Conservation (phyloP, 1,284 basidiomycete species). For the Cryptococcus sp. region DNA sequence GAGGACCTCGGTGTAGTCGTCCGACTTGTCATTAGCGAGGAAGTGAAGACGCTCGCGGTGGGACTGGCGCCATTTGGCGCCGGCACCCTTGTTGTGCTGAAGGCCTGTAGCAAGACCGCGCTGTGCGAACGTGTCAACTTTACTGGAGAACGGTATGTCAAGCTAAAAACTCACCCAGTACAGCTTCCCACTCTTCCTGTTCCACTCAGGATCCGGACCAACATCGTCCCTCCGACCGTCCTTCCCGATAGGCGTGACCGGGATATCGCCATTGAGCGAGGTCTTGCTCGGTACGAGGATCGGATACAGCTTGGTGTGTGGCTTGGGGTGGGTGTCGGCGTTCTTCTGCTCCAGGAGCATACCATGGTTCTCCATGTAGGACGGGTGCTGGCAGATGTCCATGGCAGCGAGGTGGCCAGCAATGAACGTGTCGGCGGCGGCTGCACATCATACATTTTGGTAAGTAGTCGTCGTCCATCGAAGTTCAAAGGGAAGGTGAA, state of each 20-base stretch:
- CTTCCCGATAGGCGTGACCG: constrained; percentile 47
- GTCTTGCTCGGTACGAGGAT: constrained; percentile 49
- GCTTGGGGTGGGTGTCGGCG: constrained; percentile 42
- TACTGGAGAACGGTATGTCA: no score
- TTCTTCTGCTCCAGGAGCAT: constrained; percentile 48
- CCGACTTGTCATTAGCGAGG: constrained; percentile 42
- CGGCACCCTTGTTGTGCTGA: constrained; percentile 43
- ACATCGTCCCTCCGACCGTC: constrained; percentile 46
- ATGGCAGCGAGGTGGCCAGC: constrained; percentile 42
- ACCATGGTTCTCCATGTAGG: constrained; percentile 47
- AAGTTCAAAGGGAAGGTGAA: not conserved
- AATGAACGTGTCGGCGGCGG: constrained; percentile 43
- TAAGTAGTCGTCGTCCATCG: not conserved
- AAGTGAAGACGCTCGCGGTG: constrained; percentile 49
- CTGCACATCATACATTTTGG: constrained; percentile 10
- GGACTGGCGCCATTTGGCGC: constrained; percentile 44
- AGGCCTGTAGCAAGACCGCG: constrained; percentile 48
- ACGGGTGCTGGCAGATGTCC: constrained; percentile 50
- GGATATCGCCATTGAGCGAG: constrained; percentile 47
- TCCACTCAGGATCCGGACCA: constrained; percentile 39
- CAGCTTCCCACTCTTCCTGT: constrained; percentile 44
- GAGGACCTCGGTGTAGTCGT: constrained; percentile 32
- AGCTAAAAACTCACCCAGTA: constrained; percentile 44
- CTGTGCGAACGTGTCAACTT: constrained; percentile 11
- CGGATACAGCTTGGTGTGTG: constrained; percentile 47